Base-by-base conservation (phyloP, 495 filamentous ascomycete species). In the Neurospora pannonica region DNA sequence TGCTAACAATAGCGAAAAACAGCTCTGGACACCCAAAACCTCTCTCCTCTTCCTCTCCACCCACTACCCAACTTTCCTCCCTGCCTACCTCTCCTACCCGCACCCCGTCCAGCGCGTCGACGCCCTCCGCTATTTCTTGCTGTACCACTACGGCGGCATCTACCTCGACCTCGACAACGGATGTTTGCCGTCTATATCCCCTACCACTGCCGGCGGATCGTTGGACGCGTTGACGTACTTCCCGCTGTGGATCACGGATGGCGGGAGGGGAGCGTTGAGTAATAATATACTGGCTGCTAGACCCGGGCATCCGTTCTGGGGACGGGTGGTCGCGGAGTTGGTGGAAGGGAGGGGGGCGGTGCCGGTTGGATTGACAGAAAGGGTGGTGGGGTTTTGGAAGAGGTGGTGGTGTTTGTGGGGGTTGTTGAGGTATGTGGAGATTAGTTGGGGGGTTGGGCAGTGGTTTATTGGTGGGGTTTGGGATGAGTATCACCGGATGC, bases 81-180 rank as follows among this genome's bases (percentile, higher is more conserved):
- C 89, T 37, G 94, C 93, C 2, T 97, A 92, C 77, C 92, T 94
- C 78, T 86, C 86, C 78, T 97, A 97, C 82, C 87, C 85, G 36
- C 93, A 91, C 78, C 89, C 91, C 8, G 95, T 97, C 73, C 93
- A 97, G 81, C 90, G 94, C 71, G 94, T 94, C 43, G 94, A 97
- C 79, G 87, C 93, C 4, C 94, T 97, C 71, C 89, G 94, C 28
- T 97, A 97, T 81, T 97, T 97, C 78, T 85, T 96, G n/a, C 85
- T 97, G 39, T 87, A 89, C 28, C 89, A 92, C 78, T 97, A 90
- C 78, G 94, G 94, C 71, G 94, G 94, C 36, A 91, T 94, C 70
- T 97, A 97, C 79, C 91, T 97, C 75, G 94, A 97, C 78, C 85
- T 97, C 21, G 94, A 97, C 80, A 93, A 97, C 84, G 92, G 48